Percentiles rank a stretch among this genome's conserved stretches.
These are phyloP conservation scores for Kalmusia sp. DNA, from an alignment of 2,329 filamentous ascomycete species.

Conservation along the genomic window DNA sequence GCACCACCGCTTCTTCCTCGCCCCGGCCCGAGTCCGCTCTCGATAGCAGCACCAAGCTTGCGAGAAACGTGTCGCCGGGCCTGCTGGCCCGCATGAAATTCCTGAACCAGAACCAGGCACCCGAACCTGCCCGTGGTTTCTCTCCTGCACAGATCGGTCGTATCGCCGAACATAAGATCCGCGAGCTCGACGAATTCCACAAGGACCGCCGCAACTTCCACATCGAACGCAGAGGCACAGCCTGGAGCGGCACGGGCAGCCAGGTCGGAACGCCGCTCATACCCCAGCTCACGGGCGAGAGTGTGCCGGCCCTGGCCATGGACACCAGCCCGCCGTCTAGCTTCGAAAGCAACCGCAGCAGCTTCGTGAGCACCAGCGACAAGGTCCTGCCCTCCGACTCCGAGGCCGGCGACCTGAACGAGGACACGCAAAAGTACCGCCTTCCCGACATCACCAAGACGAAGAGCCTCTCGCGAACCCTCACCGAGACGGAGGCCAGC, in stretches of 20 bases:
- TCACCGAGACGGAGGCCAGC: conserved; percentile 25
- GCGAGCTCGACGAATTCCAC: conserved; percentile 72
- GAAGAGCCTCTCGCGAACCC: conserved; percentile 59
- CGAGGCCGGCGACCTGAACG: conserved; percentile 60
- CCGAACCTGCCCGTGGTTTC: conserved; percentile 31
- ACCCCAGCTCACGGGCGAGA: conserved; percentile 45
- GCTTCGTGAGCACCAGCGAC: conserved; percentile 60
- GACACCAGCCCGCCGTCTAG: conserved; percentile 40
- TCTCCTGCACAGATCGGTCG: conserved; percentile 63
- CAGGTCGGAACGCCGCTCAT: conserved; percentile 35
- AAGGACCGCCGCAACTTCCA: conserved; percentile 59
- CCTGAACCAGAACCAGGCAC: conserved; percentile 46
- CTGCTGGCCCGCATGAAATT: conserved; percentile 54
- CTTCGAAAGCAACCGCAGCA: conserved; percentile 55
- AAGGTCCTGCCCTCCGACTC: conserved; percentile 59
- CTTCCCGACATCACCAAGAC: conserved; percentile 75
- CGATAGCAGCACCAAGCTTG: conserved; percentile 41
- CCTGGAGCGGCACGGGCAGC: conserved; percentile 71
- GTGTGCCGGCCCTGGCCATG: conserved; percentile 47
- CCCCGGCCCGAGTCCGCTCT: conserved; percentile 20
- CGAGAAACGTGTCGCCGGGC: conserved; percentile 51
- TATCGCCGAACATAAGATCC: conserved; percentile 73
- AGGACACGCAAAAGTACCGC: conserved; percentile 78
- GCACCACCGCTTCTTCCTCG: conserved; percentile 20
- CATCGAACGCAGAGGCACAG: conserved; percentile 71